Evolutionary conservation across 2,329 filamentous ascomycete species (phyloP).

Genomic region (Coleophoma cylindrospora): DNA sequence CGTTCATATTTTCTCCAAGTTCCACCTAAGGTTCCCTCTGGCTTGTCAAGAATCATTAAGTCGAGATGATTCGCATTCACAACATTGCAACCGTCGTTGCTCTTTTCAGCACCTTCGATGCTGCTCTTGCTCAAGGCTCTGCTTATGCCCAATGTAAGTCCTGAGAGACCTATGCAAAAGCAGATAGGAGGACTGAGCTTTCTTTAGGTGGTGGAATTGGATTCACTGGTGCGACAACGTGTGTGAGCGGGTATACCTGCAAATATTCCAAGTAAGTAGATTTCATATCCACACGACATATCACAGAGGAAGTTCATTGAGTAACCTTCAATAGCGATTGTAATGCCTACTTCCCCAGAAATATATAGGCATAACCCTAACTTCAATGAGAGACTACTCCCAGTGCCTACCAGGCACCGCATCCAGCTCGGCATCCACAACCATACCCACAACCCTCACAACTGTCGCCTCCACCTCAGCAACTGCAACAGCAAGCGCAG

Average conservation of each 20-base stretch:
- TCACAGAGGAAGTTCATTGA: not conserved
- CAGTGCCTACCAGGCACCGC: conserved; percentile 5
- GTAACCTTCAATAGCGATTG: not conserved
- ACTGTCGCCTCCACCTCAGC: not conserved
- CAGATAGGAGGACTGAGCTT: not conserved
- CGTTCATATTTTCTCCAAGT: no score
- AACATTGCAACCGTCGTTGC: conserved; percentile 13
- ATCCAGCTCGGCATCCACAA: not conserved
- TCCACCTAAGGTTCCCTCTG: no score
- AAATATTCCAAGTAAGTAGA: conserved; percentile 10
- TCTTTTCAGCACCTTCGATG: conserved; percentile 12
- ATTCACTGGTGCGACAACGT: conserved; percentile 18
- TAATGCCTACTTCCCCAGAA: not conserved
- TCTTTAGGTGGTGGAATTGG: conserved; percentile 16
- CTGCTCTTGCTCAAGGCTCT: conserved; percentile 1
- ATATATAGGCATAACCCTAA: not conserved
- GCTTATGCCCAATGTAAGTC: conserved; percentile 8
- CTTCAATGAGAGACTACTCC: conserved; percentile 3
- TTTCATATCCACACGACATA: not conserved
- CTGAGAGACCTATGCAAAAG: not conserved
- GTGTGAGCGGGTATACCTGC: conserved; percentile 16
- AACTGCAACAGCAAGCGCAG: not conserved
- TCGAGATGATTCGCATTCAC: conserved; percentile 13
- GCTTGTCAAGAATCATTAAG: not conserved
- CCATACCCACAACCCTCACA: not conserved